Conservation (phyloP, 139 green algal genomes). For the Limnomonas spitsbergensis region DNA sequence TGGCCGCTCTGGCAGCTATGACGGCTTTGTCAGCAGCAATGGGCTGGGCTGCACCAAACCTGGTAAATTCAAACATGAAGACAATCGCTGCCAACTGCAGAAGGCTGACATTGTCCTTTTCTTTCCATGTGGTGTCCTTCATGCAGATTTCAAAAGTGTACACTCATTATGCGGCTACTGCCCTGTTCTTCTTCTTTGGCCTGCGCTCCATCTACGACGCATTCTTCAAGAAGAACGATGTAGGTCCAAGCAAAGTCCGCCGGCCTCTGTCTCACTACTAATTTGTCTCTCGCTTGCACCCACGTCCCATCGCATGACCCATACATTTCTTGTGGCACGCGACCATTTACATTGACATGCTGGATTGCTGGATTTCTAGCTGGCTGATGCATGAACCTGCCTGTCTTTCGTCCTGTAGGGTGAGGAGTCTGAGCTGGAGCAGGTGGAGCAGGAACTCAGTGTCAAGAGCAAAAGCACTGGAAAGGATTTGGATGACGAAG, state of each 20-base stretch:
- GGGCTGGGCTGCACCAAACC: slow-evolving; percentile 79
- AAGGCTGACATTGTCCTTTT: background rate
- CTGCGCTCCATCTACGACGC: slow-evolving; percentile 75
- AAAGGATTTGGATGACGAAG: slow-evolving; percentile 33
- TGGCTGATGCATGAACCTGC: too few relatives aligned
- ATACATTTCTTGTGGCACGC: too few relatives aligned
- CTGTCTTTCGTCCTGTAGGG: slow-evolving; percentile 26
- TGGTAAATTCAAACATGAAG: slow-evolving; percentile 54
- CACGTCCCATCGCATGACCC: too few relatives aligned
- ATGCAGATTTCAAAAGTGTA: slow-evolving; percentile 78
- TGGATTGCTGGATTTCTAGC: too few relatives aligned
- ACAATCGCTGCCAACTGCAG: too few relatives aligned
- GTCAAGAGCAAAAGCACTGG: slow-evolving; percentile 24
- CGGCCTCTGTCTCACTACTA: too few relatives aligned
- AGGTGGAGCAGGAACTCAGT: slow-evolving; percentile 63
- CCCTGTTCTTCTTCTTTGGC: slow-evolving; percentile 91
- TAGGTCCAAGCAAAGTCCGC: too few relatives aligned
- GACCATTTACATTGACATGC: too few relatives aligned
- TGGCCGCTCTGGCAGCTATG: slow-evolving; percentile 85
- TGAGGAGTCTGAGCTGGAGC: slow-evolving; percentile 68
- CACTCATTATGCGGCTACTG: slow-evolving; percentile 80
- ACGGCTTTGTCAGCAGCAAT: slow-evolving; percentile 82
- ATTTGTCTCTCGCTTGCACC: too few relatives aligned
- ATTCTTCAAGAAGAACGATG: slow-evolving; percentile 33
- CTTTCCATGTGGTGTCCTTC: background rate